These are phyloP conservation scores for Chytriomyces hyalinus DNA, from an alignment of 192 early-diverging fungal species.

Conservation along the genomic window DNA sequence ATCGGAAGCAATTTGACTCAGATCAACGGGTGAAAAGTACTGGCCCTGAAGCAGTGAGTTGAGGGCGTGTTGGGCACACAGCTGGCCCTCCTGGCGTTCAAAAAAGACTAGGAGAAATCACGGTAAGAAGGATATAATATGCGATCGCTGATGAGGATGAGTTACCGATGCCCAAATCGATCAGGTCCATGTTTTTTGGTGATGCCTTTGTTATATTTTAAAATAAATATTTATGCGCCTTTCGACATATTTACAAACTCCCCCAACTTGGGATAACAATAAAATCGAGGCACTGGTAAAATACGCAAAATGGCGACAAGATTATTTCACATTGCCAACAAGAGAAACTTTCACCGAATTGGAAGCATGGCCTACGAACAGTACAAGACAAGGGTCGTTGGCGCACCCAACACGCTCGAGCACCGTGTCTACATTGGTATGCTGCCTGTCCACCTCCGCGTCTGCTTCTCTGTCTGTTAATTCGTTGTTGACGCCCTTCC, in stretches of 20 bases:
- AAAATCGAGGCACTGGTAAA: too few species aligned
- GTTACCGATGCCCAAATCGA: neutral
- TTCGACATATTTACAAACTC: neutral
- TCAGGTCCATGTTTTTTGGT: neutral
- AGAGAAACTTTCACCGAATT: too few species aligned
- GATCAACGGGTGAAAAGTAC: constrained; percentile 79
- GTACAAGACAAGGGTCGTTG: constrained; percentile 83
- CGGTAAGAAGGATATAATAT: neutral
- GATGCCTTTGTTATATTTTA: neutral
- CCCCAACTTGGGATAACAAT: neutral
- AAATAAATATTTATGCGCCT: neutral
- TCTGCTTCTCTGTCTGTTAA: neutral
- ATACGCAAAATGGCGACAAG: too few species aligned
- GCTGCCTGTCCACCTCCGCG: neutral
- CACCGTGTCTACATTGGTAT: constrained; percentile 88
- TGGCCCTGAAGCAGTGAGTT: constrained; percentile 74
- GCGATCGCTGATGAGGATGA: neutral
- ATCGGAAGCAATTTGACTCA: constrained; percentile 70
- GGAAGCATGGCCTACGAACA: constrained; percentile 1
- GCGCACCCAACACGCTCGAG: constrained; percentile 86
- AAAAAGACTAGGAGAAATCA: neutral
- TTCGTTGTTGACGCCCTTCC: neutral
- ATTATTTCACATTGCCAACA: too few species aligned
- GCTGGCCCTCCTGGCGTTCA: constrained; percentile 74
- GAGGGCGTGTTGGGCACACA: constrained; percentile 83